Conservation (phyloP, 768 basidiomycete genomes). For the Leccinellum luteum region DNA sequence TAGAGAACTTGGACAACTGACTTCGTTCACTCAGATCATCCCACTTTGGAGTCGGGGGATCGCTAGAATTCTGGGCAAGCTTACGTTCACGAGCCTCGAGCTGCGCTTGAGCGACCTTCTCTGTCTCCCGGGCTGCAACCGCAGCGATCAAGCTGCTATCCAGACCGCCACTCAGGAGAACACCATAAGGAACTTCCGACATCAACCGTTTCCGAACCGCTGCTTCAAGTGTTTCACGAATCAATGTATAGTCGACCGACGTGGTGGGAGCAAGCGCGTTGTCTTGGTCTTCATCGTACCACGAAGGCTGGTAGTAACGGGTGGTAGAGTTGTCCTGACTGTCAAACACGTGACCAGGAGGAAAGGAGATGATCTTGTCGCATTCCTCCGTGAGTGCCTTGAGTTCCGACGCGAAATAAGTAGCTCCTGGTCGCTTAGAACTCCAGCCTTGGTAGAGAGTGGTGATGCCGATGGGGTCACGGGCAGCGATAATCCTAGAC, state of each 20-base stretch:
- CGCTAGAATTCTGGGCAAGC: slow-evolving; percentile 50
- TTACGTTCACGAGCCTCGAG: slow-evolving; percentile 63
- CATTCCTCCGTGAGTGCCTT: slow-evolving; percentile 90
- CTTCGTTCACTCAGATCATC: slow-evolving; percentile 52
- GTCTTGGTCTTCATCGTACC: slow-evolving; percentile 81
- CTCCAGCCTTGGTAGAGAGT: slow-evolving; percentile 96
- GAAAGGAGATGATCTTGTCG: slow-evolving; percentile 93
- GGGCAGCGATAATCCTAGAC: slow-evolving; percentile 88
- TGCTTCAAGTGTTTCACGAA: slow-evolving; percentile 83
- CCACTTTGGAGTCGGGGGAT: slow-evolving; percentile 53
- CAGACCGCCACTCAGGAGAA: slow-evolving; percentile 90
- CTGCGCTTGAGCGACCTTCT: slow-evolving; percentile 82
- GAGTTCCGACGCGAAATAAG: slow-evolving; percentile 95
- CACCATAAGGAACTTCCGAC: slow-evolving; percentile 98
- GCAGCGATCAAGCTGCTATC: slow-evolving; percentile 96
- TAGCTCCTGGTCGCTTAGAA: slow-evolving; percentile 74
- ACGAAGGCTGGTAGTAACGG: slow-evolving; percentile 84
- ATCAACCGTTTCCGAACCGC: slow-evolving; percentile 96
- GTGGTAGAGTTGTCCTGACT: slow-evolving; percentile 73
- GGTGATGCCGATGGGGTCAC: slow-evolving; percentile 97
- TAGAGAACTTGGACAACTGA: slow-evolving; percentile 20
- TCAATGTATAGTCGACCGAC: slow-evolving; percentile 57
- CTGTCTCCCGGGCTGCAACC: slow-evolving; percentile 93
- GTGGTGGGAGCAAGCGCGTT: slow-evolving; percentile 53
- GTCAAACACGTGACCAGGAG: slow-evolving; percentile 96